Evolutionary conservation across 2,329 filamentous ascomycete species (phyloP).

Genomic region (Fonsecaea monophora): DNA sequence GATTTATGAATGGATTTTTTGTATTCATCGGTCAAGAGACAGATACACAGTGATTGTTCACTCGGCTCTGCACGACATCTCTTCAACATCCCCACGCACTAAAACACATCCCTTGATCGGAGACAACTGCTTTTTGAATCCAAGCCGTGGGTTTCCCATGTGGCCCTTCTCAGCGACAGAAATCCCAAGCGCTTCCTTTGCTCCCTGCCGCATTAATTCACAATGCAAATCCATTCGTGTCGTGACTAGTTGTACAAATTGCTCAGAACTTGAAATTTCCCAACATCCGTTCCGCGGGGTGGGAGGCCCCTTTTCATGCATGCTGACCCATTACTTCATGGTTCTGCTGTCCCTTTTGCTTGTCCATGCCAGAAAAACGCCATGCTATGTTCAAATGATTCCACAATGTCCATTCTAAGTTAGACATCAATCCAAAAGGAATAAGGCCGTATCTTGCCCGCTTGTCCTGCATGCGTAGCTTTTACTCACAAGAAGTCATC

Average conservation of each 20-base stretch:
- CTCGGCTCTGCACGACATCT: slow-evolving; percentile 2
- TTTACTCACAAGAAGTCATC: slow-evolving; percentile 39
- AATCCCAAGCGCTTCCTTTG: neutral
- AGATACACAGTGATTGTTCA: slow-evolving; percentile 1
- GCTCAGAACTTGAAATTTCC: slow-evolving; percentile 2
- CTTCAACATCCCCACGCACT: neutral
- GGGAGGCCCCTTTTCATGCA: slow-evolving; percentile 20
- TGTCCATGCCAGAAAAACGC: slow-evolving; percentile 30
- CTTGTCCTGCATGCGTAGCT: slow-evolving; percentile 15
- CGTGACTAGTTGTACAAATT: slow-evolving; percentile 35
- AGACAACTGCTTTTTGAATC: neutral
- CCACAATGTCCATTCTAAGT: slow-evolving; percentile 22
- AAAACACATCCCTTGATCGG: neutral
- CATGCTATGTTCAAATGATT: slow-evolving; percentile 34
- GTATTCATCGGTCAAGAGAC: neutral
- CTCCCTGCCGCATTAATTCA: slow-evolving; percentile 6
- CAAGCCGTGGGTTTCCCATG: neutral
- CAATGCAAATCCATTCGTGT: slow-evolving; percentile 16
- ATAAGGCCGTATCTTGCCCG: slow-evolving; percentile 8
- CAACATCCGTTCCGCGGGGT: slow-evolving; percentile 9
- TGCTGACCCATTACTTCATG: slow-evolving; percentile 24
- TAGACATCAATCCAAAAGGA: slow-evolving; percentile 34
- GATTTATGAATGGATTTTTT: neutral
- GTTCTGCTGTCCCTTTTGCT: slow-evolving; percentile 7
- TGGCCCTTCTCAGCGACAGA: neutral